Percentiles rank a stretch among this genome's conserved stretches.
phyloP scores from a whole-genome alignment of 2,329 filamentous ascomycete genomes.

The Venturia asperata region DNA sequence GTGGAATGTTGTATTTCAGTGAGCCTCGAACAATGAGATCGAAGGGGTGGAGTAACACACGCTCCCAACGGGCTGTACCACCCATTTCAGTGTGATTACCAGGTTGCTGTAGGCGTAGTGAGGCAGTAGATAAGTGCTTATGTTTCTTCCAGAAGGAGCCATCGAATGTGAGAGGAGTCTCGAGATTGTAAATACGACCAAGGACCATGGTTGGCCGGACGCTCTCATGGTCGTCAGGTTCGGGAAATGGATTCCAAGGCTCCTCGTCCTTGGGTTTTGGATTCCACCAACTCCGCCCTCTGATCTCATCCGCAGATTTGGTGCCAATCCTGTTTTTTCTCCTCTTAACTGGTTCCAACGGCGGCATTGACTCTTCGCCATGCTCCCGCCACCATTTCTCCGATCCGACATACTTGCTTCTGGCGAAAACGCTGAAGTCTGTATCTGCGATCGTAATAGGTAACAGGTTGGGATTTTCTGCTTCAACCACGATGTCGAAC shows the following conservation, averaged over 20 bases:
- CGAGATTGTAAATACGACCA: constrained; percentile 80
- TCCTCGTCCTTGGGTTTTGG: constrained; percentile 1
- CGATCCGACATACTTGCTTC: constrained; percentile 77
- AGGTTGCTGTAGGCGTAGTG: constrained; percentile 72
- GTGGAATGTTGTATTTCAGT: constrained; percentile 68
- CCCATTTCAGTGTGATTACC: constrained; percentile 81
- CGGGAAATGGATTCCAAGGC: constrained; percentile 1
- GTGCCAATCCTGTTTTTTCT: background rate
- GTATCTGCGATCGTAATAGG: constrained; percentile 78
- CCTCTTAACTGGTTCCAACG: background rate
- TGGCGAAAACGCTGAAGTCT: constrained; percentile 89
- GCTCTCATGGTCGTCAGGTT: background rate
- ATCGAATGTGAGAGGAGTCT: constrained; percentile 82
- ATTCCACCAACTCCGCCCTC: background rate
- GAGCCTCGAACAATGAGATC: constrained; percentile 88
- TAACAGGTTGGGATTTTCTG: constrained; percentile 88
- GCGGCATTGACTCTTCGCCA: constrained; percentile 14
- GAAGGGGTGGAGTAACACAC: constrained; percentile 84
- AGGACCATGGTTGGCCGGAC: constrained; percentile 74
- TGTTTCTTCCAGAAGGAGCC: constrained; percentile 77
- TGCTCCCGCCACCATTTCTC: constrained; percentile 40
- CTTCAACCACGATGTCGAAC: constrained; percentile 80
- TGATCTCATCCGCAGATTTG: background rate
- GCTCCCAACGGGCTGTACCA: constrained; percentile 81
- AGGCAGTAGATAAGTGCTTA: constrained; percentile 66